Base-by-base conservation (phyloP, 768 basidiomycete species). In the Punctularia strigosozonata region DNA sequence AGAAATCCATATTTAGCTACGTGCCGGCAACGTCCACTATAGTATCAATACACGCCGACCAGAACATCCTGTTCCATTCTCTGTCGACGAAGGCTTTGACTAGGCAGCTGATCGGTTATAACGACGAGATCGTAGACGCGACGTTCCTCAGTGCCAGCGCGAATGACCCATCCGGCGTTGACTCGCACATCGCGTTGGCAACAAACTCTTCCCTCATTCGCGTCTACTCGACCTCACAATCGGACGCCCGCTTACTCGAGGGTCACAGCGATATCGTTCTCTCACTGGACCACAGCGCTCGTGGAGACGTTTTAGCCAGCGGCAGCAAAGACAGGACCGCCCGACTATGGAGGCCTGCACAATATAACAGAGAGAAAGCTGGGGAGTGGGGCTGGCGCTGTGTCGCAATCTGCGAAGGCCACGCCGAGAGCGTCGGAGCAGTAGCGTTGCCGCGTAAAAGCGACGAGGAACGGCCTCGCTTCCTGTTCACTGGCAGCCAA, bases 131-230 rank as follows among this genome's bases (percentile, higher is more conserved):
- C 47, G 83, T 97, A 37, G 95, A 98, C 50, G 74, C 80, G 4
- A 67, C 73, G 20, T 88, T 91, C 61, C 69, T 99, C 42, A 73
- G 73, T 32, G 53, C 68, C 23, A n/a, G 50, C 19, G 54, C 64
- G 10, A 8, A 34, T 17, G 34, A 55, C 15, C 50, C 46, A 37
- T 5, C 47, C 46, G 21, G 45, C 51, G 44, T 46, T 23, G 86
- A 91, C 55, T 70, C 77, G 2, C 80, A 87, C 49, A 62, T 98
- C 23, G 95, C 94, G 15, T 66, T 99, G 15, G 94, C 94, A n/a
- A 94, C 95, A 28, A 99, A 99, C 58, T 98, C 95, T 1, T 87
- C 90, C 19, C 73, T 95, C 22, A 85, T 99, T 46, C 85, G 92
- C 18, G 62, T 99, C 2, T 99, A 98, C 61, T 77, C 81, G 3